Evolutionary conservation across 768 basidiomycete species (phyloP), one percentile per base, ranked within the genome.

Genomic region (Amylocystis lapponica): DNA sequence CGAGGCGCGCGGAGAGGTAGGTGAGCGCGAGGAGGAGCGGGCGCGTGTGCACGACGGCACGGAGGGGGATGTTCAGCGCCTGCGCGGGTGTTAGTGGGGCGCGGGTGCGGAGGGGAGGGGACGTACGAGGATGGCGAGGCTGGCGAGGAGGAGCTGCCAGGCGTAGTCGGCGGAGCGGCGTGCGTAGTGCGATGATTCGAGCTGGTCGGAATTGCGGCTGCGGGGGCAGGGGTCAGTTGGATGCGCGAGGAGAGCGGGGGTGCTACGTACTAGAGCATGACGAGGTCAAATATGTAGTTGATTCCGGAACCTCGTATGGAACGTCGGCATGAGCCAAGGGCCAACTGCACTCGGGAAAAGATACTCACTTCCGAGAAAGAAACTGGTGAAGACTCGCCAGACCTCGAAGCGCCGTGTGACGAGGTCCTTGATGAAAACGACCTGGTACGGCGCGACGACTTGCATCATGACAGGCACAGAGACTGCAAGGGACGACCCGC

Each of bases 361-460:
- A 22, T 21, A 42, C 46, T 38, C 29, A 75, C 85, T 72, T 52
- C 83, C 87, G 10, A 83, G 61, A 57, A 89, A 86, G 66, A 89
- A 82, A 35, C 80, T 81, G 1, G 85, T 80, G 55, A 73, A 79
- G 3, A 81, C 50, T 55, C 87, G 70, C 86, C 87, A 88, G 35
- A 89, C 25, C 86, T 89, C 54, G 30, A 33, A 43, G 29, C 64
- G 64, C 46, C 64, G 48, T 3, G 64, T 67, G 8, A 83, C 71
- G 0, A 71, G 51, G 2, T 63, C 48, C 40, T 59, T 67, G 4
- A 75, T 55, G 58, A 82, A 92, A 0, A 86, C 12, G 45, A 86
- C 33, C 23, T 59, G 66, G 61, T 83, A 78, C 2, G 65, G 58
- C 6, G 72, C 63, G 19, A 88, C 53, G 3, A 86, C 43, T 11